Percentiles rank a stretch among this genome's conserved stretches.
Evolutionary conservation across 2,329 filamentous ascomycete genomes (phyloP).

Genomic region (Fusarium anguioides): DNA sequence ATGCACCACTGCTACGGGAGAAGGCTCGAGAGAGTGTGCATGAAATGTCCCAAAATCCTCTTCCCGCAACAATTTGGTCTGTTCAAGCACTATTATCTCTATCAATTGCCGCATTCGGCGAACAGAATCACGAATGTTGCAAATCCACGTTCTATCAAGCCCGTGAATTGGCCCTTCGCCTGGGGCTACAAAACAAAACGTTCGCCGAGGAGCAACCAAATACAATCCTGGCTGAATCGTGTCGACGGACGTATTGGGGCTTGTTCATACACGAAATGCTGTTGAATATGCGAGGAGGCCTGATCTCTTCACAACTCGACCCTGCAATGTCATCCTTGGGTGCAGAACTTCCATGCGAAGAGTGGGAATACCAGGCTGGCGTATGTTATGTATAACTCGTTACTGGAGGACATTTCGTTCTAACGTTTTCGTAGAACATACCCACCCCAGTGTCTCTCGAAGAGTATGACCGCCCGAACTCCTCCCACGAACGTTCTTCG

Average conservation of each 20-base stretch:
- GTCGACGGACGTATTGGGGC: constrained; percentile 43
- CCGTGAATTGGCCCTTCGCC: constrained; percentile 25
- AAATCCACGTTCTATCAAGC: constrained; percentile 19
- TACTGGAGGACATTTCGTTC: neutral
- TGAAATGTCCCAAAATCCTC: constrained; percentile 19
- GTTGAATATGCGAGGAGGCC: constrained; percentile 25
- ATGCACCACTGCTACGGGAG: constrained; percentile 7
- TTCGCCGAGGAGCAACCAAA: constrained; percentile 25
- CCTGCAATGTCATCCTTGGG: neutral
- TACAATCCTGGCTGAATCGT: constrained; percentile 39
- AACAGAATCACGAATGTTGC: neutral
- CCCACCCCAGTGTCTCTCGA: constrained; percentile 24
- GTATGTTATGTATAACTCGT: constrained; percentile 29
- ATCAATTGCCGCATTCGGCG: constrained; percentile 33
- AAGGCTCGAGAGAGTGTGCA: constrained; percentile 25
- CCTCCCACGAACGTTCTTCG: constrained; percentile 27
- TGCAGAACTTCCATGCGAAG: constrained; percentile 42
- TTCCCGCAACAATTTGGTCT: constrained; percentile 36
- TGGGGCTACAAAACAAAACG: constrained; percentile 35
- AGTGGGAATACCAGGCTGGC: constrained; percentile 38
- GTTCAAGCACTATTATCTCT: constrained; percentile 41
- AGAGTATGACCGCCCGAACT: constrained; percentile 20
- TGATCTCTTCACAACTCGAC: constrained; percentile 19
- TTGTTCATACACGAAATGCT: constrained; percentile 39
- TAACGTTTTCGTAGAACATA: constrained; percentile 26